Conservation (phyloP, 257 asterid species). For the Przewalskia tangutica region DNA sequence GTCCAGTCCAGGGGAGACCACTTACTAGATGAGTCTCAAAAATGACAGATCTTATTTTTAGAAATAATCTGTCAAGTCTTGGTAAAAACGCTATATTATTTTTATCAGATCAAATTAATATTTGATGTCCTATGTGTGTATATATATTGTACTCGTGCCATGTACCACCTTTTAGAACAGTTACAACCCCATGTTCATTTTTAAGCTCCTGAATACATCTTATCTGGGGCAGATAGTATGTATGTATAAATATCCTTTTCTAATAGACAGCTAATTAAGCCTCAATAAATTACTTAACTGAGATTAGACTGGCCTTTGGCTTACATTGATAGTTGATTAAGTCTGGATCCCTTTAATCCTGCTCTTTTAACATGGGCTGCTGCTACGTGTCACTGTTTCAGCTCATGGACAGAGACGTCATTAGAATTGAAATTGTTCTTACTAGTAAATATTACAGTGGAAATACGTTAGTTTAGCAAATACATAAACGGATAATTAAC, state of each 20-base stretch:
- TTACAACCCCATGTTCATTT: slow-evolving; percentile 11
- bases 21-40: too few species aligned
- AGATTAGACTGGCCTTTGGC: not conserved
- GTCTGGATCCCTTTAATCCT: not conserved
- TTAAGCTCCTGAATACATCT: not conserved
- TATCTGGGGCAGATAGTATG: not conserved
- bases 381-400: not conserved
- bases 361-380: not conserved
- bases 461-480: not conserved
- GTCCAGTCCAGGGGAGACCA: too few species aligned
- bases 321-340: not conserved
- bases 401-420: slow-evolving; percentile 1
- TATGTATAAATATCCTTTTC: not conserved
- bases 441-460: not conserved
- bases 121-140: too few species aligned
- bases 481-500: not conserved
- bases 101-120: too few species aligned
- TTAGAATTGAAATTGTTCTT: not conserved
- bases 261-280: not conserved
- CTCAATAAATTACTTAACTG: not conserved
- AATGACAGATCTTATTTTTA: too few species aligned
- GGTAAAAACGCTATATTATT: too few species aligned
- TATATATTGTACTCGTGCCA: not conserved
- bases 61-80: too few species aligned
- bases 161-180: not conserved